Base-by-base conservation (phyloP, 768 basidiomycete species). In the Filobasidium wieringae region DNA sequence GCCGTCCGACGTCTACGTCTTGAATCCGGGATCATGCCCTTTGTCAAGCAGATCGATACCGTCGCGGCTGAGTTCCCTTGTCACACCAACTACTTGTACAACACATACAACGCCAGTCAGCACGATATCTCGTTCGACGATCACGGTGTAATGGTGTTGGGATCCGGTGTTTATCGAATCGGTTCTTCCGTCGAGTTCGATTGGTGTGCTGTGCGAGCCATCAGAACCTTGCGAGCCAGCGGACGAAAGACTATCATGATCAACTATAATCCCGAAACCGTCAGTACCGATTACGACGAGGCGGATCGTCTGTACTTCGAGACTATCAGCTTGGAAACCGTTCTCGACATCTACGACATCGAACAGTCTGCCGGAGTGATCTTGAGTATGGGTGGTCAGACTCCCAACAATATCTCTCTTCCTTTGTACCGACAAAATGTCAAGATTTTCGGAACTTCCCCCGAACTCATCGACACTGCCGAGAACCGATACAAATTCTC, bases 401-500 rank as follows among this genome's bases (percentile, higher is more conserved):
- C 88, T 0, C 92, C 95, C 30, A 97, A 99, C 79, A 99, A 99
- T 74, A 96, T 99, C 64, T 91, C 93, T 5, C 79, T 99, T 34
- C 88, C 88, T 1, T 78, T 99, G n/a, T 83, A 85, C 77, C 89
- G 93, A 63, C 87, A 96, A 77, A 96, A 93, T 68, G 92, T 95
- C 76, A 90, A 91, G 77, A 93, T 99, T 60, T 92, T 93, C 72
- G 93, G 93, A 32, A 99, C 93, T 1, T 96, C 92, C 2, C 93
- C 93, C 1, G 93, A 97, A 77, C 95, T 95, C 89, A 97, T 99
- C 68, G 93, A 99, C 68, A 96, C 91, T 5, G 93, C 95, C 6
- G 93, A 99, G 79, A 97, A 99, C 73, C 80, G 93, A 61, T 97
- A 87, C 86, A 99, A 99, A 78, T 99, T 99, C 79, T 97, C 93